Base-by-base conservation (phyloP, 441 rosid species). In the Geranium incanum region DNA sequence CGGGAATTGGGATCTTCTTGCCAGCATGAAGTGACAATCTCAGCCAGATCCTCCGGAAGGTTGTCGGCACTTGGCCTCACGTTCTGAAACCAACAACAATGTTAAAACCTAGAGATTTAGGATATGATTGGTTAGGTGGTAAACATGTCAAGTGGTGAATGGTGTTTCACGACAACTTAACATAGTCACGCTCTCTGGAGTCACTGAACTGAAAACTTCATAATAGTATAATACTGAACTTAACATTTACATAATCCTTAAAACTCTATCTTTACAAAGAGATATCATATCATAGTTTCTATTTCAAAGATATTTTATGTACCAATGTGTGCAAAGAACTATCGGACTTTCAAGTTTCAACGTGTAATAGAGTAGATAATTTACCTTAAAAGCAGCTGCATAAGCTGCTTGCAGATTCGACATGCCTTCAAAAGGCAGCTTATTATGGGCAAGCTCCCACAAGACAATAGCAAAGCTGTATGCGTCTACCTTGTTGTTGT, bases 381-480 rank as follows among this genome's bases (percentile, higher is more conserved):
- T 57, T 81, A 85, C 90, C 82, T 86, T 86, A 48, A 85, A 85
- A 15, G 88, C 88, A 3, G 90, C 88, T 45, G 90, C 90, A 75
- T 86, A 86, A 71, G 90, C 90, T 41, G 90, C 90, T 80, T 86
- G 90, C 16, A 86, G 90, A 79, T 86, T 85, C 0, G 90, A 86
- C 90, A 85, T 86, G 66, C 88, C 90, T 69, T 86, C 88, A 62
- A 85, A 86, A 36, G 88, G 90, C 21, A 83, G 18, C 50, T 83
- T 86, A 72, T 86, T 86, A 68, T 85, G 87, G 75, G 83, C 70
- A 65, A 86, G 88, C 80, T 86, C 90, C 90, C 90, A 86, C 71
- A 81, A 67, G 64, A 81, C 84, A 28, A 87, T 85, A 0, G 87
- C 91, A 72, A 87, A 87, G 79, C 89, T 85, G 68, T 87, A 87